These are phyloP conservation scores for Talaromyces thailandensis DNA, from an alignment of 495 filamentous ascomycete species.

Conservation along the genomic window DNA sequence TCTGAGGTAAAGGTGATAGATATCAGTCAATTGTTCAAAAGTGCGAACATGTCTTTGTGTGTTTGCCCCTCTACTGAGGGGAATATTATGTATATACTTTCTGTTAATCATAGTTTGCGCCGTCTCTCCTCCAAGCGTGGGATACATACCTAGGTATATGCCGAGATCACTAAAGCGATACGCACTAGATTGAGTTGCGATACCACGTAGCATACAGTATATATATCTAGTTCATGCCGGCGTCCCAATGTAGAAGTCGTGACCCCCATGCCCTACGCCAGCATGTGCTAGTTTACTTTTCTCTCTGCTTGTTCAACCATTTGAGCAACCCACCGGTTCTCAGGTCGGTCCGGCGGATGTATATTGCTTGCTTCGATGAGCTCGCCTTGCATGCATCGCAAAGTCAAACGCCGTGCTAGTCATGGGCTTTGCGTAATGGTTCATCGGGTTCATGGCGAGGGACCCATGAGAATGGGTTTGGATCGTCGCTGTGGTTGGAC, in stretches of 20 bases:
- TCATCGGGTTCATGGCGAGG: not conserved
- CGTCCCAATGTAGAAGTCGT: not conserved
- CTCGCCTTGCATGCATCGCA: not conserved
- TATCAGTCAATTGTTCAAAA: not conserved
- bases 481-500: not conserved
- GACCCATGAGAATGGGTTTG: not conserved
- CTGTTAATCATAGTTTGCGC: not conserved
- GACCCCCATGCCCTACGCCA: not conserved
- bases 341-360: not conserved
- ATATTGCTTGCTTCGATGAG: not conserved
- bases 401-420: not conserved
- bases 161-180: not conserved
- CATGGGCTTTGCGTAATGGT: not conserved
- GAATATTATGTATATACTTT: not conserved
- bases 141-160: not conserved
- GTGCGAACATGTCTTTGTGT: not conserved
- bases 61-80: not conserved
- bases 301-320: not conserved
- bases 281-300: not conserved
- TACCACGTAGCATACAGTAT: not conserved
- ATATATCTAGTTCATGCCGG: slow-evolving; percentile 1
- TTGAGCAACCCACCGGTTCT: not conserved
- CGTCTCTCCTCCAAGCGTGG: not conserved
- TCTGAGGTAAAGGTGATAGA: not conserved
- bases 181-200: not conserved